Conservation (phyloP, 176 grass and related monocot species). For the Oropetium thomaeum region DNA sequence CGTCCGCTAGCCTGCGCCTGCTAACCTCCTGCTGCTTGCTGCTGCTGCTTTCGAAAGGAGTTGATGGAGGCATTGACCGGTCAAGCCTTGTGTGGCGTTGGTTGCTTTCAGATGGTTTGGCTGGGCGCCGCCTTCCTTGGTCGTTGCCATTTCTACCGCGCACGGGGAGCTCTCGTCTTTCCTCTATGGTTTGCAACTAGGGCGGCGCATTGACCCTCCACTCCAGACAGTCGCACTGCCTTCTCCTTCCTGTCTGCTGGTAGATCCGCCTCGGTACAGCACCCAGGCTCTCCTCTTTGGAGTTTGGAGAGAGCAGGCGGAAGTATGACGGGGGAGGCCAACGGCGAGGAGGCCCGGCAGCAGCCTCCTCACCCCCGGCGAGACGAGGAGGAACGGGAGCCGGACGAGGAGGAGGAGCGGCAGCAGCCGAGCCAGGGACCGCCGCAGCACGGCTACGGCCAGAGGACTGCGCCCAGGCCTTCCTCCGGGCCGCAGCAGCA, state of each 20-base stretch:
- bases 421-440: neutral
- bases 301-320: neutral
- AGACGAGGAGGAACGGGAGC: neutral
- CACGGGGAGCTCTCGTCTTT: neutral
- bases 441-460: neutral
- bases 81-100: too few relatives aligned
- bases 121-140: neutral
- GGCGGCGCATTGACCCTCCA: conserved; percentile 7
- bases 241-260: neutral
- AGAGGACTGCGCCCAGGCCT: neutral
- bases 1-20: too few relatives aligned
- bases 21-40: too few relatives aligned
- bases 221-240: neutral
- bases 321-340: conserved; percentile 37
- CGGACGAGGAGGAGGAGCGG: neutral
- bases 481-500: conserved; percentile 30
- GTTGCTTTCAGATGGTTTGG: too few relatives aligned
- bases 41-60: too few relatives aligned
- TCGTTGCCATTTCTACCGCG: neutral
- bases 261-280: neutral
- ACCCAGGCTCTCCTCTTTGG: neutral
- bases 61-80: too few relatives aligned
- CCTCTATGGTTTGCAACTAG: neutral
- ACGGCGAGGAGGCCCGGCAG: conserved; percentile 37
- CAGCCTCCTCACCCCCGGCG: neutral